Base-by-base conservation (phyloP, 164 flowering plant genomes). In the Tetracentron sinense region DNA sequence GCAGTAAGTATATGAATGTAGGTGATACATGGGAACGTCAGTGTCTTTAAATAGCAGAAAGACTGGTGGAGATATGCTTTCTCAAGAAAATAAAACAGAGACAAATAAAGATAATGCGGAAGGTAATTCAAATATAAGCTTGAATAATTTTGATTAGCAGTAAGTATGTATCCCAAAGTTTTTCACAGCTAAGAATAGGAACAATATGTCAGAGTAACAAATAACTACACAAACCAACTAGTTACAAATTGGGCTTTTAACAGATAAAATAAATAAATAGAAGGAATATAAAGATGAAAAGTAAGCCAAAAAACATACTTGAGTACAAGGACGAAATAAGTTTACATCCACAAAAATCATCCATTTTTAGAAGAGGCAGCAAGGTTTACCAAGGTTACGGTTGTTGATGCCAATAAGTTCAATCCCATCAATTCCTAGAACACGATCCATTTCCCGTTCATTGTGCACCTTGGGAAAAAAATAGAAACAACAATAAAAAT, bases 381-480 rank as follows among this genome's bases (percentile, higher is more conserved):
- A 67, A 69, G 8, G 15, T 73, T 62, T 83, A 95, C 99, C 99
- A 42, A 95, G 91, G 68, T 86, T 68, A n/a, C 97, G 90, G 70
- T 95, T 95, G 76, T 95, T 95, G 78, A 95, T 95, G 62, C 98
- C 99, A 74, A 92, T 79, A 21, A 95, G 87, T 62, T 92, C 84
- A 62, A 95, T 61, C 16, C 94, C 99, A 12, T 90, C 94, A n/a
- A 95, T 88, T 56, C 72, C 90, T 63, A 95, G 85, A 33, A 95
- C 92, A 72, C 99, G 97, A 56, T 92, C 97, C 92, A 95, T 83
- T 78, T 95, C 99, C 70, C 80, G 81, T 79, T 95, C 99, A 79
- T 92, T 73, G 49, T 95, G 99, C 64, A 95, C 99, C 99, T 95
- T 42, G 31, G 67, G 44, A 51, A 42, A 66, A n/a, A 52, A 47